phyloP scores from a whole-genome alignment of 176 grass and related monocot species.

The Eleusine indica region DNA sequence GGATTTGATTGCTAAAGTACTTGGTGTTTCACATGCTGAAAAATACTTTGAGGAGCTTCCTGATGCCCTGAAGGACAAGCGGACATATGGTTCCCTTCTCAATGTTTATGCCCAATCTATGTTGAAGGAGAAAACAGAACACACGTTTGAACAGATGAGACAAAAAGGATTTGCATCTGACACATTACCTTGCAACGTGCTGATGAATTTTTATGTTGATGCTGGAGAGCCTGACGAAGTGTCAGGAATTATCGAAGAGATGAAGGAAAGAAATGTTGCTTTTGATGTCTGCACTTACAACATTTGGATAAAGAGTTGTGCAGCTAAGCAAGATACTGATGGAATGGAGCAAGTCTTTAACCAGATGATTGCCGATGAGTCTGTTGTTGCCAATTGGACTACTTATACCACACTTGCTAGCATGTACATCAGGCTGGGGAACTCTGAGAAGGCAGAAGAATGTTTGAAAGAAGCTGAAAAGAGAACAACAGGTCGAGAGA shows the following conservation, averaged over 20 bases:
- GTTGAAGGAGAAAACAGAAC: constrained; percentile 78
- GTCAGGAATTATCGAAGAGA: constrained; percentile 58
- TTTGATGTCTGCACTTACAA: constrained; percentile 87
- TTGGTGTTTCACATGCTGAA: constrained; percentile 65
- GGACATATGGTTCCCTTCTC: constrained; percentile 80
- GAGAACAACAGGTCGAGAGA: constrained; percentile 73
- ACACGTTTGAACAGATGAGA: constrained; percentile 64
- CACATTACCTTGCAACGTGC: constrained; percentile 80
- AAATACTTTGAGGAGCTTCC: constrained; percentile 69
- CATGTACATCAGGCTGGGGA: constrained; percentile 72
- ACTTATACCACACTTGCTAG: constrained; percentile 84
- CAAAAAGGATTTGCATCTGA: constrained; percentile 68
- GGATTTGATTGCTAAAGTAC: constrained; percentile 83
- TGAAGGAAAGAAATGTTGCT: constrained; percentile 67
- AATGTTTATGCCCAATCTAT: constrained; percentile 82
- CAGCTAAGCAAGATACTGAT: constrained; percentile 68
- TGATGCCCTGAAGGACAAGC: constrained; percentile 77
- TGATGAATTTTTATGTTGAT: constrained; percentile 91
- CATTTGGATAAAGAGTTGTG: constrained; percentile 85
- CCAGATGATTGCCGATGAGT: constrained; percentile 69
- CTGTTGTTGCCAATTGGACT: constrained; percentile 83
- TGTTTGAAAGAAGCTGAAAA: constrained; percentile 80
- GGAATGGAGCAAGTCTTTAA: constrained; percentile 67
- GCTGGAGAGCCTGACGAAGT: constrained; percentile 60
- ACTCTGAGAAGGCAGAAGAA: constrained; percentile 75